Evolutionary conservation across 371 early-diverging fungal species (phyloP).

Genomic region (Mortierella sp.): DNA sequence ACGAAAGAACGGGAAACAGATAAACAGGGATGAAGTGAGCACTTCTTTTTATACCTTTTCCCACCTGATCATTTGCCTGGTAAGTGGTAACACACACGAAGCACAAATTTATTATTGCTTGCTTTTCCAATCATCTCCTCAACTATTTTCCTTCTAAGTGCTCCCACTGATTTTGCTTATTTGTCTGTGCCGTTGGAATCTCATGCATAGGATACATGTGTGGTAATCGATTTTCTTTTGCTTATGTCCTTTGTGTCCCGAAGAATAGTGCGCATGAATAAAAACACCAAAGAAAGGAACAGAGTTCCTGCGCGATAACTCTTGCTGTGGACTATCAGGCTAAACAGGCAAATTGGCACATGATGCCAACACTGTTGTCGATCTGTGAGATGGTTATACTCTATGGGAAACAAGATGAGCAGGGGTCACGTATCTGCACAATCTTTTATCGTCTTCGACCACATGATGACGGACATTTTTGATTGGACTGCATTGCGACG

Average conservation of each 20-base stretch:
- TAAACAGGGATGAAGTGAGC: neutral
- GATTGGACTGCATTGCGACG: slow-evolving; percentile 11
- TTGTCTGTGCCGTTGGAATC: neutral
- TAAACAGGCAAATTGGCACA: neutral
- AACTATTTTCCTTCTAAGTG: too few species aligned
- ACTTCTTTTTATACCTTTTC: too few species aligned
- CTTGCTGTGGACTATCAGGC: neutral
- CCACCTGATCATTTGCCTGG: too few species aligned
- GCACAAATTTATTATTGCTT: too few species aligned
- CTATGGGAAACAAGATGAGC: neutral
- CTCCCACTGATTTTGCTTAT: too few species aligned
- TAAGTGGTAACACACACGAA: too few species aligned
- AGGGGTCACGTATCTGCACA: neutral
- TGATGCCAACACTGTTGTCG: neutral
- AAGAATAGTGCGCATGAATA: neutral
- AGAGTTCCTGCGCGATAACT: neutral
- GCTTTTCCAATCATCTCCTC: too few species aligned
- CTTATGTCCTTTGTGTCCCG: neutral
- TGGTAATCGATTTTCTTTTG: neutral
- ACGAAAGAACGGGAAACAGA: slow-evolving; percentile 9
- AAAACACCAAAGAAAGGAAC: neutral
- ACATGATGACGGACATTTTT: slow-evolving; percentile 31
- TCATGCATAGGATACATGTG: neutral
- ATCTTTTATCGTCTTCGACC: slow-evolving; percentile 6
- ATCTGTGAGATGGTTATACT: neutral